phyloP scores from a whole-genome alignment of 345 rosid species.

The Xanthoceras sorbifolium region DNA sequence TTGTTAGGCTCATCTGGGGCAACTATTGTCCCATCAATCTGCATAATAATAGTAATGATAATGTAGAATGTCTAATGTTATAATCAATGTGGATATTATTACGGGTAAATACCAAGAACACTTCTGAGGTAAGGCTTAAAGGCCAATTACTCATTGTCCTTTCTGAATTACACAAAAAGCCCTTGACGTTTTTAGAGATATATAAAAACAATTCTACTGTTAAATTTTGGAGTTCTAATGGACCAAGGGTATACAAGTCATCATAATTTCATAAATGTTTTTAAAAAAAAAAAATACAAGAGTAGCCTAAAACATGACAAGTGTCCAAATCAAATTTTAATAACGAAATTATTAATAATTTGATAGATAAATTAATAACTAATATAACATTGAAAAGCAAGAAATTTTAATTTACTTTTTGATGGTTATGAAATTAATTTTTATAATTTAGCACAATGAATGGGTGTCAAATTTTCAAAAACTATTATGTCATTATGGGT shows the following conservation, averaged over 20 bases:
- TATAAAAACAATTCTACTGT: not conserved
- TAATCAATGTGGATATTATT: not conserved
- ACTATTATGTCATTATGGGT: too few relatives aligned
- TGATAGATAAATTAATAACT: not conserved
- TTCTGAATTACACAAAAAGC: not conserved
- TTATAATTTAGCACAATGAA: not conserved
- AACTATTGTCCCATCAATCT: conserved; percentile 93
- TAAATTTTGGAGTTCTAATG: not conserved
- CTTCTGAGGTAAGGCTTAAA: not conserved
- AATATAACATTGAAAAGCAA: too few relatives aligned
- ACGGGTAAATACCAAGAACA: not conserved
- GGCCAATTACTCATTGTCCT: not conserved
- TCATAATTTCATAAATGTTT: not conserved
- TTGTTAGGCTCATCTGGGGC: conserved; percentile 87
- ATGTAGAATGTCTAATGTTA: not conserved
- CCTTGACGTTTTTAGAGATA: not conserved
- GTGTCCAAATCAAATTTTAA: not conserved
- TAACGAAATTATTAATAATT: not conserved
- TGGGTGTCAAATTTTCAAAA: not conserved
- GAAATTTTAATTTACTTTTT: too few relatives aligned
- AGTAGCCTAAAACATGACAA: not conserved
- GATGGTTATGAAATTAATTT: not conserved
- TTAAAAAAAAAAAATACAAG: not conserved
- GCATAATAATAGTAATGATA: conserved; percentile 11
- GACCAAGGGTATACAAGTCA: not conserved